phyloP scores from a whole-genome alignment of 371 early-diverging fungal species.

The Aphelidium insulamus region DNA sequence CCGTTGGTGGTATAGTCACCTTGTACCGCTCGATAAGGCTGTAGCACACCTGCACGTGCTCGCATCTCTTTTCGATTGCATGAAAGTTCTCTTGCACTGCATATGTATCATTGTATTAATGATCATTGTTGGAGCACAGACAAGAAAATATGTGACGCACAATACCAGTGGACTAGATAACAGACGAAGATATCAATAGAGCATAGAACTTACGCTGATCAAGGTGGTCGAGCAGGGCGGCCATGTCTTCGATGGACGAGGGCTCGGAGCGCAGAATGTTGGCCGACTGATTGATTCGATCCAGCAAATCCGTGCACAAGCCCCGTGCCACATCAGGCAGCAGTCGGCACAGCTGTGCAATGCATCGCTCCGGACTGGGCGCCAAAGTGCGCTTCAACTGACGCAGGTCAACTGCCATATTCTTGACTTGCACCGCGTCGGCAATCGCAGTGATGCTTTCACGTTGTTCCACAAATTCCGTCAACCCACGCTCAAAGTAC shows the following conservation, averaged over 20 bases:
- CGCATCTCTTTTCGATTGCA: conserved; percentile 11
- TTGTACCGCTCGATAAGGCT: conserved; percentile 17
- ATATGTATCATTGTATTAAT: no score
- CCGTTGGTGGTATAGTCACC: conserved; percentile 23
- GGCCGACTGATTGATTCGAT: conserved; percentile 24
- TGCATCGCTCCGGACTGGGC: conserved; percentile 29
- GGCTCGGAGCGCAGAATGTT: conserved; percentile 19
- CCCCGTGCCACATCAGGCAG: conserved; percentile 22
- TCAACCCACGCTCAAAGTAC: conserved; percentile 17
- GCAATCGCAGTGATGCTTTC: conserved; percentile 16
- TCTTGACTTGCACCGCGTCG: conserved; percentile 12
- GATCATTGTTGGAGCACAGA: no score
- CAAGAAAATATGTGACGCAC: no score
- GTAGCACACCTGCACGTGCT: conserved; percentile 19
- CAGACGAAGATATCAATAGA: no score
- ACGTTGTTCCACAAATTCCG: conserved; percentile 14
- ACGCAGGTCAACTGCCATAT: conserved; percentile 16
- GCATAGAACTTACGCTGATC: conserved; percentile 27
- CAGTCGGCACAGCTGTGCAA: conserved; percentile 17
- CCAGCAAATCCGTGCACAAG: conserved; percentile 24
- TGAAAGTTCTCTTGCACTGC: not conserved
- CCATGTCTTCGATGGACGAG: conserved; percentile 21
- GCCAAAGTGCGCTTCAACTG: conserved; percentile 17
- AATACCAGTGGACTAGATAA: no score
- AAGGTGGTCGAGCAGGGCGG: conserved; percentile 28